Conservation (phyloP, 441 rosid species). For the Melastoma candidum region DNA sequence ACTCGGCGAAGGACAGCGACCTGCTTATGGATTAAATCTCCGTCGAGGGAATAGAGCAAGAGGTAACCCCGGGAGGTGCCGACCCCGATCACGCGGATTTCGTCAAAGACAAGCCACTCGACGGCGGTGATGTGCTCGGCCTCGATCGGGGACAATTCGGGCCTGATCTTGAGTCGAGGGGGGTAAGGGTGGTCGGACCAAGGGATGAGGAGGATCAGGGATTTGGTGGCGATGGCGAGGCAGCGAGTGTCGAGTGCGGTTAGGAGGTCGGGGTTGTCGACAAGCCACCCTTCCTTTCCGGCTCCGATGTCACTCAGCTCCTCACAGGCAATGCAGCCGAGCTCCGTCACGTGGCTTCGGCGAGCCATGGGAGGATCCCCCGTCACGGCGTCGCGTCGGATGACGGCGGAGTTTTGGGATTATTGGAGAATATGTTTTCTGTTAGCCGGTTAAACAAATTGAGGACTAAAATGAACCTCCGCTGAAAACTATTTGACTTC, state of each 20-base stretch:
- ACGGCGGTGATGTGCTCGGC: conserved; percentile 59
- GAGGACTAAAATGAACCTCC: no score
- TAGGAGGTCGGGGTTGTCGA: conserved; percentile 40
- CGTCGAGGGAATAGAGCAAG: conserved; percentile 52
- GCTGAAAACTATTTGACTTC: no score
- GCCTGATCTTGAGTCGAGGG: conserved; percentile 67
- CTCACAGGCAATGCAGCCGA: conserved; percentile 74
- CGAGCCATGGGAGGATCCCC: conserved; percentile 29
- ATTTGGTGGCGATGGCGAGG: conserved; percentile 58
- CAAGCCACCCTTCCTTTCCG: conserved; percentile 88
- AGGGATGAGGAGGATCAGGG: conserved; percentile 39
- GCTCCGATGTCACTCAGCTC: conserved; percentile 82
- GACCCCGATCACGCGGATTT: conserved; percentile 46
- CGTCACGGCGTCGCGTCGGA: conserved; percentile 5
- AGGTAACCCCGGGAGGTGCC: conserved; percentile 85
- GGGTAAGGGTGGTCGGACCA: conserved; percentile 54
- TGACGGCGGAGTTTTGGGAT: no score
- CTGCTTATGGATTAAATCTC: conserved; percentile 75
- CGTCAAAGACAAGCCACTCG: conserved; percentile 80
- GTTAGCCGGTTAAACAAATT: no score
- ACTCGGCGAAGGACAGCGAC: conserved; percentile 16
- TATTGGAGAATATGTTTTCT: no score
- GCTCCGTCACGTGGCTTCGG: conserved; percentile 57
- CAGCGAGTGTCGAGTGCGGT: conserved; percentile 69
- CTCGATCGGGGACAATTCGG: conserved; percentile 70